Percentiles rank a stretch among this genome's conserved stretches.
phyloP scores from a whole-genome alignment of 331 rosid species.

The Erythrophleum ivorense region DNA sequence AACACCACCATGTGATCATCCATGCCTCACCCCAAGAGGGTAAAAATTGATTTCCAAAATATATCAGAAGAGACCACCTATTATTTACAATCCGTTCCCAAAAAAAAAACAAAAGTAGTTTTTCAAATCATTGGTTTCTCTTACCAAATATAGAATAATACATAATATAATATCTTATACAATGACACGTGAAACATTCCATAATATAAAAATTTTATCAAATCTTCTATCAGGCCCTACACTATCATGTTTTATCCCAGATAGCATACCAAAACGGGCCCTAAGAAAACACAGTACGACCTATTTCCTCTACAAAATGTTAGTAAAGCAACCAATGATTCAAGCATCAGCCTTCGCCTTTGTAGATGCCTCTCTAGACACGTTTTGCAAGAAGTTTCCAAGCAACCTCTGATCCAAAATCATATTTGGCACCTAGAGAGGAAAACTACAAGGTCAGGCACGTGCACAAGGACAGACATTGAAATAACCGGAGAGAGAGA shows the following conservation, averaged over 20 bases:
- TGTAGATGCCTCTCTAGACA: conserved; percentile 40
- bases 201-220: too few species aligned
- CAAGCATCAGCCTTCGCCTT: conserved; percentile 32
- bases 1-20: neutral
- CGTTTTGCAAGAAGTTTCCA: conserved; percentile 66
- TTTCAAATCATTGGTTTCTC: neutral
- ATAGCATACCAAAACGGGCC: neutral
- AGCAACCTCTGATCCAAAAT: conserved; percentile 80
- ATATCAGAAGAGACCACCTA: neutral
- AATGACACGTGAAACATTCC: too few species aligned
- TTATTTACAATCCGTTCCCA: conserved; percentile 23
- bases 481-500: conserved; percentile 3
- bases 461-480: conserved; percentile 13
- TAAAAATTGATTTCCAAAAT: too few species aligned
- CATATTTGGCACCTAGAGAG: conserved; percentile 80
- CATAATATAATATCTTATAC: too few species aligned
- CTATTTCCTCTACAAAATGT: neutral
- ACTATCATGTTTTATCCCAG: neutral
- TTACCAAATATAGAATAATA: too few species aligned
- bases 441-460: conserved; percentile 40
- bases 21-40: too few species aligned
- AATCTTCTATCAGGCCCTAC: too few species aligned
- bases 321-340: conserved; percentile 26
- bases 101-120: neutral
- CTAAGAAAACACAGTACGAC: neutral